Conservation (phyloP, 148 eudicot species). For the Rhododendron mucronatum region DNA sequence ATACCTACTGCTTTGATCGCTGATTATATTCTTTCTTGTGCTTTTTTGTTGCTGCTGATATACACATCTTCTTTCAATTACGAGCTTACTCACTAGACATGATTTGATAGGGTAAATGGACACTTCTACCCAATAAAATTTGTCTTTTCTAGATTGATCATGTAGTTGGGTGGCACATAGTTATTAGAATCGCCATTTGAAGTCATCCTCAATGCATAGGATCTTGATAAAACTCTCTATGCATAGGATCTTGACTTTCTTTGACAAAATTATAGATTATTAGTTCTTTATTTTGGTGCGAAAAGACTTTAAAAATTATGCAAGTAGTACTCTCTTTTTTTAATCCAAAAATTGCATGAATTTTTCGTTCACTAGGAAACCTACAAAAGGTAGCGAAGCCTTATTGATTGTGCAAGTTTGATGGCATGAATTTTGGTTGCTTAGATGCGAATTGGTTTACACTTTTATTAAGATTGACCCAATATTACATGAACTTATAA, state of each 20-base stretch:
- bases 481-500: neutral
- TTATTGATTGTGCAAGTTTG: neutral
- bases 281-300: neutral
- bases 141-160: neutral
- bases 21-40: neutral
- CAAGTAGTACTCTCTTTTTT: neutral
- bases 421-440: neutral
- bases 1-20: neutral
- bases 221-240: neutral
- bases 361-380: neutral
- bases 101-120: neutral
- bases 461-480: neutral
- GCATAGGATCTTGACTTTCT: neutral
- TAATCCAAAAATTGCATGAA: neutral
- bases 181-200: neutral
- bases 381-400: neutral
- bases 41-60: slow-evolving; percentile 1
- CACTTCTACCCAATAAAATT: neutral
- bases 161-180: neutral
- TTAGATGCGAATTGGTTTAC: neutral
- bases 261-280: neutral
- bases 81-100: neutral
- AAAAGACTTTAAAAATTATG: neutral
- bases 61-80: neutral
- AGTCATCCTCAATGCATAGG: neutral